Evolutionary conservation across 257 asterid species (phyloP).

Genomic region (Cordia subcordata): DNA sequence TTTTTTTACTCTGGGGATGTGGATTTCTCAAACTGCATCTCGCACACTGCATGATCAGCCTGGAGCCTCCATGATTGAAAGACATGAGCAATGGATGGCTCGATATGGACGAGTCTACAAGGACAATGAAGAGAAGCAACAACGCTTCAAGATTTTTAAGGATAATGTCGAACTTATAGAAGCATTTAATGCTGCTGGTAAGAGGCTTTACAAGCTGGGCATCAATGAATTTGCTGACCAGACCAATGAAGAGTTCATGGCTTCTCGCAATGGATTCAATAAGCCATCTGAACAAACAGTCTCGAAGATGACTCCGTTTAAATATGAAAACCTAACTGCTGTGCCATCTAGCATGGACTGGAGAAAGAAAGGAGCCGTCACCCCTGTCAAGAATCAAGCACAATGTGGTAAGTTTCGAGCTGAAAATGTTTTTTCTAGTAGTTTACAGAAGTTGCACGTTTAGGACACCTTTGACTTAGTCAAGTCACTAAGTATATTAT

Average conservation of each 20-base stretch:
- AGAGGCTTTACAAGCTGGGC: background rate
- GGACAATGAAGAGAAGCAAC: background rate
- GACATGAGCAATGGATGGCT: background rate
- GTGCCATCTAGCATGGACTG: background rate
- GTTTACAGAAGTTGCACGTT: no score
- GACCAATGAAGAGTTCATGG: conserved; percentile 1
- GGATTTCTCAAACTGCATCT: background rate
- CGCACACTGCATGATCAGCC: background rate
- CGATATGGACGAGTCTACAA: background rate
- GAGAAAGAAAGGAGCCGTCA: background rate
- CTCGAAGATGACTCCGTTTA: background rate
- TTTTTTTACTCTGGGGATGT: background rate
- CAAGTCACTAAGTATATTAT: no score
- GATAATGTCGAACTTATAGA: background rate
- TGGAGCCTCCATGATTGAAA: conserved; percentile 1
- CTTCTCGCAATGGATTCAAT: background rate
- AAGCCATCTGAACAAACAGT: background rate
- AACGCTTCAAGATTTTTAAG: background rate
- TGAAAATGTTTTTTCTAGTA: no score
- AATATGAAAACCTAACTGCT: background rate
- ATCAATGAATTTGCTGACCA: conserved; percentile 6
- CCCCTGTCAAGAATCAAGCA: background rate
- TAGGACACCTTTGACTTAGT: no score
- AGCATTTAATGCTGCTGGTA: background rate
- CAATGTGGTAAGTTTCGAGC: background rate